Evolutionary conservation across 352 stramenopile species (phyloP).

Genomic region (Phytophthora rubi): DNA sequence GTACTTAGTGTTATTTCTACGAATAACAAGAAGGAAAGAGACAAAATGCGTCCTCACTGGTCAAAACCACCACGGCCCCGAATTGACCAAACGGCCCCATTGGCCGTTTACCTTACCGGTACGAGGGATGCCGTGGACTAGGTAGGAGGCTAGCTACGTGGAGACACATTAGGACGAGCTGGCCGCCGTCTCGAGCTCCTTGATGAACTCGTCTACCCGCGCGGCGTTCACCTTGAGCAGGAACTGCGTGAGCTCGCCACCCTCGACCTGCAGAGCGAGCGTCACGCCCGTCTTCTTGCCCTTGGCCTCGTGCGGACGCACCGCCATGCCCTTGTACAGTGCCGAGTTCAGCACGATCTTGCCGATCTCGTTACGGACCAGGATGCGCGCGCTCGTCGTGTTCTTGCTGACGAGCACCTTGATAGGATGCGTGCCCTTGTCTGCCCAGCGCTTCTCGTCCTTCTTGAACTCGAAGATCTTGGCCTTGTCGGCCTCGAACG

Average conservation of each 20-base stretch:
- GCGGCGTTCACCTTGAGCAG: conserved; percentile 78
- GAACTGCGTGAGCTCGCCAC: conserved; percentile 60
- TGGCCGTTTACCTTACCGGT: no score
- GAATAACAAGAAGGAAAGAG: no score
- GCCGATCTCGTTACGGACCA: conserved; percentile 86
- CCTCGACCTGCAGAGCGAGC: conserved; percentile 70
- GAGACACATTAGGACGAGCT: conserved; percentile 25
- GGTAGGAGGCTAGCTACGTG: background rate
- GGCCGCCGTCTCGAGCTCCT: conserved; percentile 50
- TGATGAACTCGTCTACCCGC: conserved; percentile 70
- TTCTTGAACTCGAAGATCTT: conserved; percentile 90
- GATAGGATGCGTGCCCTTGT: conserved; percentile 85
- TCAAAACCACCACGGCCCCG: no score
- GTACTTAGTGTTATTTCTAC: no score
- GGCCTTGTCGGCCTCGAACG: conserved; percentile 80
- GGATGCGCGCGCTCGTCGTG: conserved; percentile 70
- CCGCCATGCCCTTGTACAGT: conserved; percentile 79
- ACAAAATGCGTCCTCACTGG: no score
- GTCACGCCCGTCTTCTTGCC: conserved; percentile 81
- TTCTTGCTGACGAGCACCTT: conserved; percentile 82
- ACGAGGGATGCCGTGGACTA: background rate
- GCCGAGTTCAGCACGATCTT: conserved; percentile 88
- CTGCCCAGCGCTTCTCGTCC: conserved; percentile 87
- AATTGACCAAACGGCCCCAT: no score
- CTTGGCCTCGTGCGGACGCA: conserved; percentile 72